Percentiles rank a stretch among this genome's conserved stretches.
These are phyloP conservation scores for Podosphaera fusca DNA, from an alignment of 2,329 filamentous ascomycete genomes.

Conservation along the genomic window DNA sequence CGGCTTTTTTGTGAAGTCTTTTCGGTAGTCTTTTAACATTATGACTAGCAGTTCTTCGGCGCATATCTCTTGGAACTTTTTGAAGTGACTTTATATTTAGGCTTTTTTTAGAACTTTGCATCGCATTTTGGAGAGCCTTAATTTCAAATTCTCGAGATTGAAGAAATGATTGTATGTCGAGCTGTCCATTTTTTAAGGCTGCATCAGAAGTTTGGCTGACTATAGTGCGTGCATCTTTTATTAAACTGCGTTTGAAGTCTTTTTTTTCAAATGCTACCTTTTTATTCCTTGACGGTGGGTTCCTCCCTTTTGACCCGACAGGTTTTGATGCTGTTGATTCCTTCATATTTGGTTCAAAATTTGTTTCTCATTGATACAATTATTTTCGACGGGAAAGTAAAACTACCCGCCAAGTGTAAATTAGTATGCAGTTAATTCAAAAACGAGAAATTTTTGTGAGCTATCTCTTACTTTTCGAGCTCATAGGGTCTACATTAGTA, in stretches of 20 bases:
- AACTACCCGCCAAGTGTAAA: too few relatives aligned
- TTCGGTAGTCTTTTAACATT: slow-evolving; percentile 80
- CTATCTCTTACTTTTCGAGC: too few relatives aligned
- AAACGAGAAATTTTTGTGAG: too few relatives aligned
- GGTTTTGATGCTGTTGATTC: too few relatives aligned
- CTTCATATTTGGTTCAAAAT: too few relatives aligned
- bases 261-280: background rate
- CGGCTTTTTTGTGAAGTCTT: slow-evolving; percentile 45
- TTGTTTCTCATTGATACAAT: too few relatives aligned
- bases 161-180: slow-evolving; percentile 70
- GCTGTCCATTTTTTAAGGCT: slow-evolving; percentile 40
- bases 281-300: background rate
- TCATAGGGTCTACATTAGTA: too few relatives aligned
- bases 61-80: slow-evolving; percentile 61
- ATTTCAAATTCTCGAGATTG: slow-evolving; percentile 78
- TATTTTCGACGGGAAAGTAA: too few relatives aligned
- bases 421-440: too few relatives aligned
- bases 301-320: too few relatives aligned
- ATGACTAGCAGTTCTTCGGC: slow-evolving; percentile 77
- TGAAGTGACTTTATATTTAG: slow-evolving; percentile 61
- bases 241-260: slow-evolving; percentile 18
- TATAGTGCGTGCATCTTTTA: slow-evolving; percentile 22
- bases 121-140: slow-evolving; percentile 57
- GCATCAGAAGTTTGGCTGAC: slow-evolving; percentile 21
- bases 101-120: slow-evolving; percentile 44